Base-by-base conservation (phyloP, 2,329 filamentous ascomycete genomes). In the Aspergillus clavatus region DNA sequence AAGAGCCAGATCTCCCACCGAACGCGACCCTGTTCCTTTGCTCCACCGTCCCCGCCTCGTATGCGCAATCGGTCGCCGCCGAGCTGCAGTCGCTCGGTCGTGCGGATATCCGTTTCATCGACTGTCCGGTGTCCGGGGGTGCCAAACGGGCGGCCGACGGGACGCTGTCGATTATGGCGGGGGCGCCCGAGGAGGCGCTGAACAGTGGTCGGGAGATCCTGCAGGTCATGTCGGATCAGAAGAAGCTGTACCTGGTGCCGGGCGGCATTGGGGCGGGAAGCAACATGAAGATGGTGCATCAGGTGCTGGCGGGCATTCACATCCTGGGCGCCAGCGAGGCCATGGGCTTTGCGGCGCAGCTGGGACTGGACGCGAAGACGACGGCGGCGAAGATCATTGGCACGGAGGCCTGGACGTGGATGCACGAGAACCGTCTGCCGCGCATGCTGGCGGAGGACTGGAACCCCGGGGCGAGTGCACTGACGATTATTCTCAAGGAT, bases 151-250 rank as follows among this genome's bases (percentile, higher is more conserved):
- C 85, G 1, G 83, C 82, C 0, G 78, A 84, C 39, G 86, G 86
- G 3, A 87, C 84, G 0, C 69, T 89, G 33, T 86, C 83, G 5
- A 89, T 90, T 60, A 87, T 90, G 79, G 83, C 83, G 0, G 81
- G 82, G 2, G 83, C 76, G 0, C 70, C 77, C 0, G 73, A 78
- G 1, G 73, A 71, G 2, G 79, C 80, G 4, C 66, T 88, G 2
- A 70, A 74, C 26, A 77, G 76, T 45, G 82, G 76, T 0, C 73
- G 72, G 18, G 75, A 73, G 38, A 66, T 89, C 1, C 72, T 89
- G 2, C 72, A 80, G 42, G 77, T 78, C 53, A 79, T 90, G 72
- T 79, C 84, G 1, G 69, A 68, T 37, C 47, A 58, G 11, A 61
- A 61, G 33, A 87, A 86, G 61, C 69, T 89, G 4, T 83, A 81